Conservation (phyloP, 2,329 filamentous ascomycete genomes). For the Fusarium sarcochroum region DNA sequence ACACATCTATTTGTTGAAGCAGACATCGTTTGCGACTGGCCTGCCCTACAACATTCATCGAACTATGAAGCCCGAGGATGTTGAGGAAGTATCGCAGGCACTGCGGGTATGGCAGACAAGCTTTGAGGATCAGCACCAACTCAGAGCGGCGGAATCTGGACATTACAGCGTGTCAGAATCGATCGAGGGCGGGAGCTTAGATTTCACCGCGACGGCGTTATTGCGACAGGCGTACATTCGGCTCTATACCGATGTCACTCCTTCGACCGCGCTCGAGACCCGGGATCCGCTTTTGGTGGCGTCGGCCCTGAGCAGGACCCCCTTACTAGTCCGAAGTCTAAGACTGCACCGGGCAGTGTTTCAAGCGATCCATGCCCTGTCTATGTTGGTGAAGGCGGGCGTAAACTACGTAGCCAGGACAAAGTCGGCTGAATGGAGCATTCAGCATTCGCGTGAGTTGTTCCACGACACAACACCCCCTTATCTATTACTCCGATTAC, state of each 20-base stretch:
- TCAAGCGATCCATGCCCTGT: constrained; percentile 77
- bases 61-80: constrained; percentile 67
- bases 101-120: constrained; percentile 70
- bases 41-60: constrained; percentile 65
- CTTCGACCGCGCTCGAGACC: constrained; percentile 74
- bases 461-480: background rate
- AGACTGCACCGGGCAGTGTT: constrained; percentile 75
- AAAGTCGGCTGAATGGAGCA: constrained; percentile 74
- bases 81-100: constrained; percentile 69
- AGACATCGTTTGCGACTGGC: constrained; percentile 67
- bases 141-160: constrained; percentile 63
- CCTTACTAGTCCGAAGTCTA: constrained; percentile 70
- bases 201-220: constrained; percentile 75
- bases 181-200: constrained; percentile 71
- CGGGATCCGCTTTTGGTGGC: constrained; percentile 74
- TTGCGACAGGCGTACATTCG: constrained; percentile 74
- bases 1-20: constrained; percentile 78
- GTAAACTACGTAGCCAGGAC: constrained; percentile 74
- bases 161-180: constrained; percentile 64
- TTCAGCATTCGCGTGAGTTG: constrained; percentile 71
- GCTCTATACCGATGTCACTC: constrained; percentile 74
- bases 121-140: constrained; percentile 69
- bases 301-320: constrained; percentile 70
- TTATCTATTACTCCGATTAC: constrained; percentile 3
- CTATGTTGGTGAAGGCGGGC: constrained; percentile 74